These are phyloP conservation scores for Linanthus parryae DNA, from an alignment of 148 eudicot genomes.

Conservation along the genomic window DNA sequence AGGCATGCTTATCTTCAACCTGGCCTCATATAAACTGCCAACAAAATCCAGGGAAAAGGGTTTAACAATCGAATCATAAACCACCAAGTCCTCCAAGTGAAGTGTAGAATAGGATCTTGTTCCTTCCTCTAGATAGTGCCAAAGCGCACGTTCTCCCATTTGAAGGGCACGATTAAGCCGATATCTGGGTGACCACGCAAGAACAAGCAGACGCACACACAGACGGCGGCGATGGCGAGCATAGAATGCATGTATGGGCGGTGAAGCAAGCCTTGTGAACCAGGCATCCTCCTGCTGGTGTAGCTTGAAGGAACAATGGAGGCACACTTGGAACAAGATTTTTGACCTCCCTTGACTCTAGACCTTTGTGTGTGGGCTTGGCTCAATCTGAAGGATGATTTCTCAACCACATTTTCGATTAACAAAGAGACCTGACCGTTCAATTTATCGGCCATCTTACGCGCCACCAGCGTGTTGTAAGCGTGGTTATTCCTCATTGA, in stretches of 20 bases:
- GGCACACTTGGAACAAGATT: slow-evolving; percentile 69
- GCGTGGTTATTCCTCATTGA: slow-evolving; percentile 42
- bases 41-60: not conserved
- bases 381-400: not conserved
- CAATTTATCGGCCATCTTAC: slow-evolving; percentile 30
- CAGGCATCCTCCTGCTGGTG: slow-evolving; percentile 31
- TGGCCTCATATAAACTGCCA: not conserved
- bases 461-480: slow-evolving; percentile 38
- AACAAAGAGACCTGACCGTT: slow-evolving; percentile 34
- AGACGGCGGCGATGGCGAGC: slow-evolving; percentile 83
- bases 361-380: not conserved
- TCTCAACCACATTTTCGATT: slow-evolving; percentile 25
- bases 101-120: not conserved
- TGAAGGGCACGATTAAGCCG: slow-evolving; percentile 33
- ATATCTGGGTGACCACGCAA: slow-evolving; percentile 49
- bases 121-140: slow-evolving; percentile 39
- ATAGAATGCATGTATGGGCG: slow-evolving; percentile 73
- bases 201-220: slow-evolving; percentile 79
- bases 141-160: slow-evolving; percentile 56
- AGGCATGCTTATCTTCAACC: no score
- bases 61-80: not conserved
- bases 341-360: slow-evolving; percentile 13
- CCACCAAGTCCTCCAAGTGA: not conserved
- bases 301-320: slow-evolving; percentile 28
- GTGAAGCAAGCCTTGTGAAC: slow-evolving; percentile 51